Evolutionary conservation across 2,329 filamentous ascomycete genomes (phyloP).

Genomic region (Chaetomiaceae sp.): DNA sequence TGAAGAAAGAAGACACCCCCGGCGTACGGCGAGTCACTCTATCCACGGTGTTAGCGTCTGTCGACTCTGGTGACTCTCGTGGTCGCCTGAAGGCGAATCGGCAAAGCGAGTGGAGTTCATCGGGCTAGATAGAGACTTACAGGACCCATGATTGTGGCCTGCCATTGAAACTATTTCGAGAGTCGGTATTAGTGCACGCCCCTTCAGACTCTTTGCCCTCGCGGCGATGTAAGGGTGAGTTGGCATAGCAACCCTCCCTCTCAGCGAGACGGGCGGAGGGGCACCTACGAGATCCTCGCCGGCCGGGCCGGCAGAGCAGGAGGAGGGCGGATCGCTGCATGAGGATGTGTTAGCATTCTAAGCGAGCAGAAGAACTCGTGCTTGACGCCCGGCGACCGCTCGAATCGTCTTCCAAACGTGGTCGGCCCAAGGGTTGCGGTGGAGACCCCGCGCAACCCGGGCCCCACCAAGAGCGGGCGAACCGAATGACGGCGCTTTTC

Average conservation of each 20-base stretch:
- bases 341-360: constrained; percentile 26
- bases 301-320: constrained; percentile 94
- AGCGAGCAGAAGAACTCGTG: too few species aligned
- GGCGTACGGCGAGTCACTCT: constrained; percentile 95
- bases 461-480: constrained; percentile 21
- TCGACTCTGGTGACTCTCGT: constrained; percentile 7
- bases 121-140: constrained; percentile 58
- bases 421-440: constrained; percentile 4
- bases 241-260: neutral
- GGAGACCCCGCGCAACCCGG: constrained; percentile 18
- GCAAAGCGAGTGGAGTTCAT: constrained; percentile 11
- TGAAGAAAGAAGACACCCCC: constrained; percentile 98
- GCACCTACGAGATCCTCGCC: constrained; percentile 91
- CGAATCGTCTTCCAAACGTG: neutral
- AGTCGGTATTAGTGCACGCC: constrained; percentile 21
- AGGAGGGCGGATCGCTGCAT: constrained; percentile 89
- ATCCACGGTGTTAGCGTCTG: constrained; percentile 7
- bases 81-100: neutral
- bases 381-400: too few species aligned
- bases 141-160: constrained; percentile 99
- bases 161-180: constrained; percentile 85
- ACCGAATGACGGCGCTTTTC: constrained; percentile 16
- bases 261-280: constrained; percentile 22
- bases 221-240: too few species aligned
- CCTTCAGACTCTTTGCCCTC: too few species aligned